These are phyloP conservation scores for Babesia ovis DNA, from an alignment of 169 alveolate genomes.

Conservation along the genomic window DNA sequence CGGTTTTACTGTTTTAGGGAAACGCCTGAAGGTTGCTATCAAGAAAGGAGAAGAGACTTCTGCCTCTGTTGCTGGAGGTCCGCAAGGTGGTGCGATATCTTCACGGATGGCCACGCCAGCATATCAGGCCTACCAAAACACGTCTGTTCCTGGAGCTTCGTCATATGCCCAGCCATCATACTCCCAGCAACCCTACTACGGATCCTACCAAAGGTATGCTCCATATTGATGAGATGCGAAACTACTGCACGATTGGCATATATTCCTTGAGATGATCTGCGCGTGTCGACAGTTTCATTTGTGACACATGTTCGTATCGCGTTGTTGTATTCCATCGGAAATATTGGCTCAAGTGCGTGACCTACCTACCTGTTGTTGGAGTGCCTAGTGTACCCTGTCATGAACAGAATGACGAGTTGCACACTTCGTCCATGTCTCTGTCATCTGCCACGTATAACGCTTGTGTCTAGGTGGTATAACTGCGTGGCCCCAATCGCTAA, in stretches of 20 bases:
- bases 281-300: constrained; percentile 4
- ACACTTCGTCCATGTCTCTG: background rate
- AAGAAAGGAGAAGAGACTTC: constrained; percentile 86
- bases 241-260: constrained; percentile 3
- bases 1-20: constrained; percentile 84
- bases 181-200: constrained; percentile 48
- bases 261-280: background rate
- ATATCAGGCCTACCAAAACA: constrained; percentile 24
- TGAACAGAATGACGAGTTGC: constrained; percentile 1
- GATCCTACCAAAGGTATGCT: constrained; percentile 55
- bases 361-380: constrained; percentile 20
- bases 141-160: constrained; percentile 15
- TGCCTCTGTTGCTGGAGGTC: constrained; percentile 7
- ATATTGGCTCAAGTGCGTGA: constrained; percentile 2
- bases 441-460: background rate
- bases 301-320: background rate
- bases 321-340: background rate
- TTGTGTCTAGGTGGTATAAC: background rate
- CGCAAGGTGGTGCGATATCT: background rate
- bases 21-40: constrained; percentile 84
- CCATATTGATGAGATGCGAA: constrained; percentile 43
- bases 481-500: background rate
- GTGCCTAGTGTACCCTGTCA: constrained; percentile 11
- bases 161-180: constrained; percentile 5
- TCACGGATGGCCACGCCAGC: constrained; percentile 37